Evolutionary conservation across 306 rosid species (phyloP).

Genomic region (Cicer judaicum): DNA sequence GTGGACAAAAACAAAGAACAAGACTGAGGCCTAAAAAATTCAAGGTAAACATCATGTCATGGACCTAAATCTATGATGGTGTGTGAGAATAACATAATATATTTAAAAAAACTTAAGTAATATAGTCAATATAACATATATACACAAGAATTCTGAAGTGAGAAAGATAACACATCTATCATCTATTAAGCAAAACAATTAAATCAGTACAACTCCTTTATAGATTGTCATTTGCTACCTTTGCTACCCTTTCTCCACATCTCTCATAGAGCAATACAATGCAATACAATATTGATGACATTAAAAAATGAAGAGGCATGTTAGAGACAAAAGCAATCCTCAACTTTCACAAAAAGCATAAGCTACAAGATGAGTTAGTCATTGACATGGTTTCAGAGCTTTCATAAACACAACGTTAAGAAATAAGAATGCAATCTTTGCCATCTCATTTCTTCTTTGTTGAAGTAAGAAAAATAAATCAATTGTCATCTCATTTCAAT

Average conservation of each 20-base stretch:
- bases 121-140: background rate
- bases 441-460: background rate
- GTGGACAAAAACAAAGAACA: background rate
- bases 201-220: background rate
- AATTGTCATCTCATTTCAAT: conserved; percentile 13
- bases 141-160: background rate
- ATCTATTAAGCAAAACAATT: background rate
- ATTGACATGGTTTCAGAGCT: background rate
- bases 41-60: background rate
- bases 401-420: background rate
- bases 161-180: conserved; percentile 17
- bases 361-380: background rate
- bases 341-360: conserved; percentile 24
- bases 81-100: background rate
- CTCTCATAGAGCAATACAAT: conserved; percentile 13
- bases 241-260: background rate
- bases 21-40: background rate
- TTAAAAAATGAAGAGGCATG: conserved; percentile 2
- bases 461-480: background rate
- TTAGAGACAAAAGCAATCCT: conserved; percentile 1
- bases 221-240: background rate
- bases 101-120: background rate
- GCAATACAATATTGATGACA: conserved; percentile 16
- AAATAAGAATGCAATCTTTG: conserved; percentile 1
- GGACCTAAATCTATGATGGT: conserved; percentile 1